Base-by-base conservation (phyloP, 2,329 filamentous ascomycete species). In the Penicillium decumbens region DNA sequence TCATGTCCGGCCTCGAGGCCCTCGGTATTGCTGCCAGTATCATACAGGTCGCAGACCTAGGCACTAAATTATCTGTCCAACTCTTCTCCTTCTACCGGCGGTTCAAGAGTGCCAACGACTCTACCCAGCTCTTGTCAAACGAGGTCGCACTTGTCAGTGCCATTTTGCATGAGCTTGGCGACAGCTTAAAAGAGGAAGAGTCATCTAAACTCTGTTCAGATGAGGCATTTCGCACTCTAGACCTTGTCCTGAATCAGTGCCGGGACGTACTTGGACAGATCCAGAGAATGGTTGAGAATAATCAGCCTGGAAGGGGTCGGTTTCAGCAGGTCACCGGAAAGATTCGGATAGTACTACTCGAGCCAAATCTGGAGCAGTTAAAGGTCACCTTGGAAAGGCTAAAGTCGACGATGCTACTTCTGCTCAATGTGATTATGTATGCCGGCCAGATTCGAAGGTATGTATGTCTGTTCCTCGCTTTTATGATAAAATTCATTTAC, bases 381-480 rank as follows among this genome's bases (percentile, higher is more conserved):
- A 51, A 55, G 6, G 41, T 30, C 3, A 65, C 64, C 43, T 48
- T 68, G 27, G 65, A 67, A 29, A 58, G 63, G 24, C 42, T 35
- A n/a, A 35, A 35, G 15, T 35, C 32, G 32, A 35, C 15, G 15
- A 35, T 35, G 15, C 32, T 35, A n/a, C 42, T 69, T 23, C 59
- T 69, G 51, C 49, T 67, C 3, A 62, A 65, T 48, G 65, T 69
- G 1, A 58, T 68, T 35, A 62, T 59, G 12, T 66, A 62, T 51
- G 64, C 65, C 13, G 54, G 53, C 6, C 58, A 64, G 27, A 33
- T 59, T 40, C 53, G 50, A 5, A 29, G 27, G n/a, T n/a, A n/a
- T n/a, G 43, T 45, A 37, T 6, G 18, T 18, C 2, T 28, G 20
- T 23, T 23, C 20, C 20, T 23, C 20, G 2, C 20, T 23, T 4